Base-by-base conservation (phyloP, 2,329 filamentous ascomycete genomes). In the Monilinia vaccinii-corymbosi region DNA sequence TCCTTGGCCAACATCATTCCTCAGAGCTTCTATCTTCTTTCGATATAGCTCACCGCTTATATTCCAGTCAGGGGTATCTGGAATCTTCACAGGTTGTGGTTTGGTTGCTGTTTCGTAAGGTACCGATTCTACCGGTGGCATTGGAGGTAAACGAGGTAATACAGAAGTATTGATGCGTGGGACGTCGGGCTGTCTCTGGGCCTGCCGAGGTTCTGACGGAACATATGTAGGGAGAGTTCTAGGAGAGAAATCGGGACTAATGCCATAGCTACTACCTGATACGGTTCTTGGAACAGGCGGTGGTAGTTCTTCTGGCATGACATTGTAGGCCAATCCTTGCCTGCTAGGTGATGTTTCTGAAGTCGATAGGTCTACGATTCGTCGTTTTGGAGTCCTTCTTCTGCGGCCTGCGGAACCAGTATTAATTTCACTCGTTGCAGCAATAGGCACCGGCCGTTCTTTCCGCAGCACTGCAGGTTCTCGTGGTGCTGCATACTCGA, bases 1-100 rank as follows among this genome's bases (percentile, higher is more conserved):
- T 42, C 86, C 88, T 67, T 86, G 90, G 36, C 92, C 92, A 65
- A 96, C 86, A 69, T 93, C 90, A 69, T 87, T 87, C 63, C 91
- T 87, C 58, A 97, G 76, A 3, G 88, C 85, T 73, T 96, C 91
- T 58, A 97, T 87, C 73, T 94, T 94, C 72, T 89, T 89, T 60
- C 88, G 85, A 73, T 96, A 97, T 9, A 89, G 77, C 69, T 94
- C 89, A 58, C 88, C 87, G 61, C 83, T 82, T 47, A 83, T 76
- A 62, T 85, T 84, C 81, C 86, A 89, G 61, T 87, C 80, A 49
- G 78, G 75, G 5, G 75, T 65, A 62, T 70, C 70, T 62, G 64
- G 66, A 4, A 55, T 58, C 13, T 60, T 62, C 7, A 38, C 38
- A 10, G 48, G 28, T 8, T 64, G 63, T 16, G 62, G 14, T 55